Percentiles rank a stretch among this genome's conserved stretches.
phyloP scores from a whole-genome alignment of 306 rosid genomes.

The Corylus americana region DNA sequence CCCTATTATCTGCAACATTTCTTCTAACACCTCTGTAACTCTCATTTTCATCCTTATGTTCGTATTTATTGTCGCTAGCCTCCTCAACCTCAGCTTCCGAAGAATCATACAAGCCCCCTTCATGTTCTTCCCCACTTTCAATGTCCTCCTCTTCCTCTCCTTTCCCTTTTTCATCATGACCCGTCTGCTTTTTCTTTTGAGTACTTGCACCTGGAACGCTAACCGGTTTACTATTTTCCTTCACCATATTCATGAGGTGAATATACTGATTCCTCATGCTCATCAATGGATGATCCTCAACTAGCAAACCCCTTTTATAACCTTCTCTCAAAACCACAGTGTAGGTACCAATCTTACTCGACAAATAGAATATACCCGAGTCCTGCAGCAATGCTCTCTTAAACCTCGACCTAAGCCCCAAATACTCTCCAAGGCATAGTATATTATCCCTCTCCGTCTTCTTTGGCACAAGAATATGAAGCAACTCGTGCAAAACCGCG shows the following conservation, averaged over 20 bases:
- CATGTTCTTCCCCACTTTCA: slow-evolving; percentile 32
- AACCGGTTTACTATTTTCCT: slow-evolving; percentile 41
- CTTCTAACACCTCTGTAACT: slow-evolving; percentile 17
- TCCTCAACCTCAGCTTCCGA: slow-evolving; percentile 21
- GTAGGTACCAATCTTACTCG: slow-evolving; percentile 63
- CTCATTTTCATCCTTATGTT: slow-evolving; percentile 30
- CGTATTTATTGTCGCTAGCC: slow-evolving; percentile 31
- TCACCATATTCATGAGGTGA: slow-evolving; percentile 63
- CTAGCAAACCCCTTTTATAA: slow-evolving; percentile 71
- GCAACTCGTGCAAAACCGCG: slow-evolving; percentile 78
- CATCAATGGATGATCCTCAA: slow-evolving; percentile 55
- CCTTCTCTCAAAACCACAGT: slow-evolving; percentile 79
- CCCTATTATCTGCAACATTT: slow-evolving; percentile 21
- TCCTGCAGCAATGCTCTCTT: slow-evolving; percentile 70
- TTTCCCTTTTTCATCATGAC: slow-evolving; percentile 18
- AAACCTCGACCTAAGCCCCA: slow-evolving; percentile 76
- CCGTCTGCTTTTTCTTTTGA: slow-evolving; percentile 33
- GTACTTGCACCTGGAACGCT: slow-evolving; percentile 35
- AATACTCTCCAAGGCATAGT: slow-evolving; percentile 62
- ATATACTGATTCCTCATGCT: slow-evolving; percentile 59
- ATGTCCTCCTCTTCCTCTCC: slow-evolving; percentile 24
- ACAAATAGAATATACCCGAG: slow-evolving; percentile 80
- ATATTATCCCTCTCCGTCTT: slow-evolving; percentile 66
- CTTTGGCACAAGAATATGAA: slow-evolving; percentile 71
- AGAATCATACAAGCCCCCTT: slow-evolving; percentile 28